Conservation (phyloP, 805 yeast species). For the Hyphopichia homilentoma region DNA sequence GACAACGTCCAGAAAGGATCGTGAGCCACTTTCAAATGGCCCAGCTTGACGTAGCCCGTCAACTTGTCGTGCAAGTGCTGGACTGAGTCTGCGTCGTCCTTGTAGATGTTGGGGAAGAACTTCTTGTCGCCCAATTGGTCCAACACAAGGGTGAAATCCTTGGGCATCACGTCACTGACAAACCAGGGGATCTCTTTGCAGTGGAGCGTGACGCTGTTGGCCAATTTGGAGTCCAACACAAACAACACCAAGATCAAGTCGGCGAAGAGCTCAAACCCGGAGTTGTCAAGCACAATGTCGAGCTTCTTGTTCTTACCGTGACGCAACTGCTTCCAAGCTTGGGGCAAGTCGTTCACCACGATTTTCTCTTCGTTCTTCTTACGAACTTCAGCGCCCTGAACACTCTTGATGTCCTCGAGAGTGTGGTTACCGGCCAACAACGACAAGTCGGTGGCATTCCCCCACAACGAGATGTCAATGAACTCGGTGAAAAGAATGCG, state of each 20-base stretch:
- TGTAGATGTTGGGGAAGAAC: constrained; percentile 44
- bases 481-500: constrained; percentile 73
- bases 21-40: constrained; percentile 31
- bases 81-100: constrained; percentile 18
- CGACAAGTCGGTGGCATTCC: constrained; percentile 94
- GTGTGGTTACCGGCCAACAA: constrained; percentile 79
- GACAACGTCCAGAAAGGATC: constrained; percentile 86
- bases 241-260: constrained; percentile 30
- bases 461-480: constrained; percentile 90
- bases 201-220: constrained; percentile 66
- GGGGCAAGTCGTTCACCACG: constrained; percentile 66
- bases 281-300: constrained; percentile 85
- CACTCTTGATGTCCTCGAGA: constrained; percentile 81
- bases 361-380: constrained; percentile 77
- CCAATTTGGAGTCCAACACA: constrained; percentile 62
- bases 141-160: constrained; percentile 64
- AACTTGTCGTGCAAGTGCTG: constrained; percentile 18
- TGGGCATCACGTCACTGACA: constrained; percentile 91
- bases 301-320: constrained; percentile 43
- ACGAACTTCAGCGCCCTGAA: constrained; percentile 88
- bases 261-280: constrained; percentile 86
- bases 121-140: constrained; percentile 49
- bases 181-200: constrained; percentile 95
- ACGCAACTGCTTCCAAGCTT: constrained; percentile 56
- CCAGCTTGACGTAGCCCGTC: constrained; percentile 13